Conservation (phyloP, 225 moss, liverwort and hornwort genomes). For the Ulota crispa region DNA sequence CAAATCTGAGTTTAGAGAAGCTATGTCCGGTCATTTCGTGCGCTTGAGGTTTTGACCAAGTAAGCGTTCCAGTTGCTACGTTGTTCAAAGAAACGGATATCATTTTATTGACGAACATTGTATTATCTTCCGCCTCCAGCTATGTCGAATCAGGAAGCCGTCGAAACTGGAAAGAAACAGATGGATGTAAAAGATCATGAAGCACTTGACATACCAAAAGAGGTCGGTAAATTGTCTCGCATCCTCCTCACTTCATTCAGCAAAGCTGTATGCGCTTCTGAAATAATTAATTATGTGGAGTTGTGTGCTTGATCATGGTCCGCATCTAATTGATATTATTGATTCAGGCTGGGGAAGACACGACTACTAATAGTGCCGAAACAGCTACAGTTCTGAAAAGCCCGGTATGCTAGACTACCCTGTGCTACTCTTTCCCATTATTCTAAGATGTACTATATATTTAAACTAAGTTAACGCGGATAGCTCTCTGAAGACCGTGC, state of each 20-base stretch:
- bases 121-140: slow-evolving; percentile 45
- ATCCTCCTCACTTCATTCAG: not conserved
- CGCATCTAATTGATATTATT: not conserved
- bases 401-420: slow-evolving; percentile 45
- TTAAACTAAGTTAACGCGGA: not conserved
- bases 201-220: slow-evolving; percentile 67
- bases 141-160: slow-evolving; percentile 69
- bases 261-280: not conserved
- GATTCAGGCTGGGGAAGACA: slow-evolving; percentile 72
- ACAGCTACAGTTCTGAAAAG: slow-evolving; percentile 64
- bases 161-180: slow-evolving; percentile 79
- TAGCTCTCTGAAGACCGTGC: not conserved
- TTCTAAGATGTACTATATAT: not conserved
- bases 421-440: not conserved
- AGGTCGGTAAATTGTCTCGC: slow-evolving; percentile 38
- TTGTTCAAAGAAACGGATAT: not conserved
- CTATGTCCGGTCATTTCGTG: not conserved
- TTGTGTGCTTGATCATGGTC: not conserved
- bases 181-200: slow-evolving; percentile 74
- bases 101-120: not conserved
- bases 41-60: not conserved
- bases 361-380: slow-evolving; percentile 64
- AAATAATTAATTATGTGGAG: not conserved
- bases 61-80: not conserved
- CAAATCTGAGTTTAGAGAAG: not conserved